Evolutionary conservation across 148 eudicot genomes (phyloP).

Genomic region (Nyssa sinensis): DNA sequence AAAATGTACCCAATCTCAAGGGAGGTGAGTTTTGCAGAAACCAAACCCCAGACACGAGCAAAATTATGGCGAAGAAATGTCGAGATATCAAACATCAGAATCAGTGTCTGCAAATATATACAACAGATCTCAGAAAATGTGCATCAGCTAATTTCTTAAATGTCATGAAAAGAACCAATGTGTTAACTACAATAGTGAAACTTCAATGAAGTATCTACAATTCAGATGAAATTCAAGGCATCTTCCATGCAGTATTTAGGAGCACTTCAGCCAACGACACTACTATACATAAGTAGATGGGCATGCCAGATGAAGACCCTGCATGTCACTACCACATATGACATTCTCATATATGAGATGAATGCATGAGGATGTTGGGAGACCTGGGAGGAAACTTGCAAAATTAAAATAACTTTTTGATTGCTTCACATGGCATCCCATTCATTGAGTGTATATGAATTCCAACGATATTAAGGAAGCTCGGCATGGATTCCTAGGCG

Average conservation of each 20-base stretch:
- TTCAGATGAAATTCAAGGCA: not conserved
- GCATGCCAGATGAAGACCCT: not conserved
- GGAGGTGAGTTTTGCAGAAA: conserved; percentile 60
- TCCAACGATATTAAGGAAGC: too few species aligned
- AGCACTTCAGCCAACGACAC: not conserved
- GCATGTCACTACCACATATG: not conserved
- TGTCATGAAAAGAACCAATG: not conserved
- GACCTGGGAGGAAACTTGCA: not conserved
- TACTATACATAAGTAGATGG: not conserved
- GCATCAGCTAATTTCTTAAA: not conserved
- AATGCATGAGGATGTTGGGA: not conserved
- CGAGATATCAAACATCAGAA: conserved; percentile 89
- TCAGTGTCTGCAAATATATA: conserved; percentile 55
- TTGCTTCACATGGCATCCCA: not conserved
- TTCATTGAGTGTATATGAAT: not conserved
- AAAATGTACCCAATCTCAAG: conserved; percentile 82
- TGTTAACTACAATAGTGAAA: too few species aligned
- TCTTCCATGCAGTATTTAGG: not conserved
- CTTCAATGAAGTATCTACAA: not conserved
- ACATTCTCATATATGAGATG: not conserved
- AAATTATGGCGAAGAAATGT: conserved; percentile 72
- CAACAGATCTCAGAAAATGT: conserved; percentile 8
- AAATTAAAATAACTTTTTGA: not conserved
- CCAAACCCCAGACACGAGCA: conserved; percentile 81
- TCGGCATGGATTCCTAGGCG: not conserved